Conservation (phyloP, 805 yeast species). For the Grigorovia humatica region DNA sequence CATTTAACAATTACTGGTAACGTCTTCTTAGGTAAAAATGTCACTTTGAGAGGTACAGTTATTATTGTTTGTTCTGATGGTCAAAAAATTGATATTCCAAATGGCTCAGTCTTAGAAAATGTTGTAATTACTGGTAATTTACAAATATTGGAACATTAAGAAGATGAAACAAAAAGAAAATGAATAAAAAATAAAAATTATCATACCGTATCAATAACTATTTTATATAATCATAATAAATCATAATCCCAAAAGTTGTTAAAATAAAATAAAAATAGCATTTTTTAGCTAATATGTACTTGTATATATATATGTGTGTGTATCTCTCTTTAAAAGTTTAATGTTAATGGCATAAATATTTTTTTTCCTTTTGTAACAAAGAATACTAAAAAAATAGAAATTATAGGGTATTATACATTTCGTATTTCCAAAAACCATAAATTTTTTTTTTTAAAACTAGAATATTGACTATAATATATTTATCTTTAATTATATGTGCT, state of each 20-base stretch:
- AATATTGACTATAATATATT: background rate
- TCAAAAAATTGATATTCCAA: slow-evolving; percentile 92
- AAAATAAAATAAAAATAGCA: background rate
- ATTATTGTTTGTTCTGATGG: slow-evolving; percentile 97
- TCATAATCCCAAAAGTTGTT: background rate
- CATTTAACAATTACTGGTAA: slow-evolving; percentile 97
- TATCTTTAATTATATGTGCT: background rate
- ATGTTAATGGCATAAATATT: background rate
- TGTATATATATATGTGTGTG: too few relatives aligned
- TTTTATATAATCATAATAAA: background rate
- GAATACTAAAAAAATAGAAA: too few relatives aligned
- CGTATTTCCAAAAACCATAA: background rate
- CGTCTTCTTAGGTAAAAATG: slow-evolving; percentile 81
- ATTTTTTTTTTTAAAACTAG: background rate
- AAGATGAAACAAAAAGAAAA: too few relatives aligned
- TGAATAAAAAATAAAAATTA: too few relatives aligned
- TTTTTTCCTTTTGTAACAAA: background rate
- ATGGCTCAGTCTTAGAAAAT: slow-evolving; percentile 88
- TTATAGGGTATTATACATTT: background rate
- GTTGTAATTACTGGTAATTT: slow-evolving; percentile 96
- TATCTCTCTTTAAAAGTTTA: background rate
- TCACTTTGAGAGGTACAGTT: slow-evolving; percentile 91
- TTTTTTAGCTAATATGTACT: background rate
- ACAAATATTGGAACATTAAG: slow-evolving; percentile 44
- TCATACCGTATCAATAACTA: too few relatives aligned